Evolutionary conservation across 176 grass and related monocot species (phyloP).

Genomic region (Secale cereale): DNA sequence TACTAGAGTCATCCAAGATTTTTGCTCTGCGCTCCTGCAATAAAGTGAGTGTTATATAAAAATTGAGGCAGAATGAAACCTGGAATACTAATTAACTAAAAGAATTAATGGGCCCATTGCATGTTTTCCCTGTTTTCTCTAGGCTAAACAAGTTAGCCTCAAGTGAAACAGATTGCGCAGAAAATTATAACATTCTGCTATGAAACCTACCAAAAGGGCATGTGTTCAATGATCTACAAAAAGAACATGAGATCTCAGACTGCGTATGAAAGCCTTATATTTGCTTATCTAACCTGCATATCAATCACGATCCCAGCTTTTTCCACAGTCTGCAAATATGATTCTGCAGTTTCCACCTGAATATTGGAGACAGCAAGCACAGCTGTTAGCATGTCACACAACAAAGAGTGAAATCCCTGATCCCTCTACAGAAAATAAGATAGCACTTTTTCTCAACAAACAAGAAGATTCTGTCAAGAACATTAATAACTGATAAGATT

Average conservation of each 20-base stretch:
- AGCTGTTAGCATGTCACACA: not conserved
- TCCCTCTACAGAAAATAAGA: not conserved
- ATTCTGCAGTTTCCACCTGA: constrained; percentile 90
- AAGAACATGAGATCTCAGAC: not conserved
- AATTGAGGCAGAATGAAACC: not conserved
- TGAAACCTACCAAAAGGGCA: not conserved
- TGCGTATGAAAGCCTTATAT: constrained; percentile 16
- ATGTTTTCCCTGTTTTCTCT: not conserved
- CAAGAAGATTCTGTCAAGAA: not conserved
- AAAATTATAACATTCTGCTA: not conserved
- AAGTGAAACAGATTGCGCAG: not conserved
- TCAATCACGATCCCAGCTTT: constrained; percentile 81
- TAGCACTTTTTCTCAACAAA: not conserved
- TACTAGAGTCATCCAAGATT: constrained; percentile 56
- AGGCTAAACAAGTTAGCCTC: not conserved
- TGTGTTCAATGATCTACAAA: not conserved
- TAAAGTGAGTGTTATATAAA: constrained; percentile 25
- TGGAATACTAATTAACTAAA: constrained; percentile 7
- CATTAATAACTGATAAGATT: not conserved
- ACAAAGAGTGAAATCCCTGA: not conserved
- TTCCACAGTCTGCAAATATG: constrained; percentile 61
- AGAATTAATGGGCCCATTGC: not conserved
- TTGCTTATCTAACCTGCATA: constrained; percentile 53
- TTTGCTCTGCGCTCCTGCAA: constrained; percentile 68
- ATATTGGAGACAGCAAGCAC: not conserved